Conservation (phyloP, 2,329 filamentous ascomycete genomes). For the Coniochaeta sp. region DNA sequence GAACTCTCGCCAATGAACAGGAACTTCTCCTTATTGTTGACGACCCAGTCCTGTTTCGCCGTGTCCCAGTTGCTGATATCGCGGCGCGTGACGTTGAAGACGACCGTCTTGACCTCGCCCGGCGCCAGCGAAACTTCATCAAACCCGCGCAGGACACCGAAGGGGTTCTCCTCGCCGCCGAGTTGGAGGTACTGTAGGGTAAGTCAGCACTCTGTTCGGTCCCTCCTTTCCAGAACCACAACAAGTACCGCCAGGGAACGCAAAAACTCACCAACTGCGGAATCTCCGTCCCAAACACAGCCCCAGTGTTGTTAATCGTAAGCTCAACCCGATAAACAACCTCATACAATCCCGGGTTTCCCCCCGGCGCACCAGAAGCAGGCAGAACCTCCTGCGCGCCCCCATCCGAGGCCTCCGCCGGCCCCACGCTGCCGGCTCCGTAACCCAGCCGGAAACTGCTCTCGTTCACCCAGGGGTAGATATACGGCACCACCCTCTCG, state of each 20-base stretch:
- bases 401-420: conserved; percentile 9
- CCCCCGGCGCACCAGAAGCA: conserved; percentile 50
- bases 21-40: conserved; percentile 4
- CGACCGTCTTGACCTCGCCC: conserved; percentile 44
- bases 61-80: conserved; percentile 58
- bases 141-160: conserved; percentile 61
- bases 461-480: conserved; percentile 43
- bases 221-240: too few species aligned
- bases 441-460: conserved; percentile 21
- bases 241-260: too few species aligned
- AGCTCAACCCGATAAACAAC: conserved; percentile 46
- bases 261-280: conserved; percentile 38
- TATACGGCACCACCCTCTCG: conserved; percentile 19
- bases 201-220: too few species aligned
- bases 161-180: conserved; percentile 48
- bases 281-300: conserved; percentile 42
- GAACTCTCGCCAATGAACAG: not conserved
- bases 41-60: conserved; percentile 45
- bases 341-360: conserved; percentile 55
- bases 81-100: conserved; percentile 47
- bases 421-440: not conserved
- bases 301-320: conserved; percentile 50
- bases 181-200: conserved; percentile 38
- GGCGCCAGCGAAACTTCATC: conserved; percentile 50
- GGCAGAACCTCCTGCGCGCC: too few species aligned